phyloP scores from a whole-genome alignment of 2,329 filamentous ascomycete species.

The Alternaria conjuncta region DNA sequence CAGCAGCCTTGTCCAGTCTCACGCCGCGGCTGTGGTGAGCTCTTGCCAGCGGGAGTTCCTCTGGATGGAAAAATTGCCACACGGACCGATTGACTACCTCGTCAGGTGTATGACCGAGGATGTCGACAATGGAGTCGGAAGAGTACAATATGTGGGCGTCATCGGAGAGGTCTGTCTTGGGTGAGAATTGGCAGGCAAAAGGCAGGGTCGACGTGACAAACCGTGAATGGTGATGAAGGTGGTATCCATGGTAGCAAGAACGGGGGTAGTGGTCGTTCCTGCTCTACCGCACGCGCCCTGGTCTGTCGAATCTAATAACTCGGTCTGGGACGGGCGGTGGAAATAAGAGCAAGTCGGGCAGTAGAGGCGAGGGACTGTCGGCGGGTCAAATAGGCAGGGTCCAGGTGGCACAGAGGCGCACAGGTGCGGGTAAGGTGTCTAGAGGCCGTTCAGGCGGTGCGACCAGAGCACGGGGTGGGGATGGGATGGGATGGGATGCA shows the following conservation, averaged over 20 bases:
- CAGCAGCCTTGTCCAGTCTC: conserved; percentile 81
- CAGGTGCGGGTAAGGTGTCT: conserved; percentile 26
- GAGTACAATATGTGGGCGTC: conserved; percentile 83
- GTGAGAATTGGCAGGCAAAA: conserved; percentile 19
- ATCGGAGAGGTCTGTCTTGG: conserved; percentile 67
- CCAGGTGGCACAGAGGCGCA: conserved; percentile 28
- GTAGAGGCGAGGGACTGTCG: conserved; percentile 16
- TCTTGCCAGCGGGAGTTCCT: conserved; percentile 77
- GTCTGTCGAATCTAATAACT: conserved; percentile 48
- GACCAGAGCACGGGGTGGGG: conserved; percentile 15
- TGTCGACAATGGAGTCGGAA: conserved; percentile 82
- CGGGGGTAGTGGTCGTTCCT: background rate
- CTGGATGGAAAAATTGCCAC: conserved; percentile 86
- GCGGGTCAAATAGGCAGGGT: conserved; percentile 28
- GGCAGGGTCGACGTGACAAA: conserved; percentile 51
- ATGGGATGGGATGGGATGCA: conserved; percentile 12
- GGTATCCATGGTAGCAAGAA: conserved; percentile 63
- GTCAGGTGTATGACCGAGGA: conserved; percentile 78
- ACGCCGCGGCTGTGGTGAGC: conserved; percentile 76
- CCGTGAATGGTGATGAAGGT: conserved; percentile 93
- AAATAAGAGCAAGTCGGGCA: conserved; percentile 14
- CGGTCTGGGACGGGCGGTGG: conserved; percentile 39
- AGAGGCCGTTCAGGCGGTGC: conserved; percentile 12
- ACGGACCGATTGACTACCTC: conserved; percentile 78
- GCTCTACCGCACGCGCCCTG: conserved; percentile 35